These are phyloP conservation scores for Pittosporum tobira DNA, from an alignment of 129 eudicot species.

Conservation along the genomic window DNA sequence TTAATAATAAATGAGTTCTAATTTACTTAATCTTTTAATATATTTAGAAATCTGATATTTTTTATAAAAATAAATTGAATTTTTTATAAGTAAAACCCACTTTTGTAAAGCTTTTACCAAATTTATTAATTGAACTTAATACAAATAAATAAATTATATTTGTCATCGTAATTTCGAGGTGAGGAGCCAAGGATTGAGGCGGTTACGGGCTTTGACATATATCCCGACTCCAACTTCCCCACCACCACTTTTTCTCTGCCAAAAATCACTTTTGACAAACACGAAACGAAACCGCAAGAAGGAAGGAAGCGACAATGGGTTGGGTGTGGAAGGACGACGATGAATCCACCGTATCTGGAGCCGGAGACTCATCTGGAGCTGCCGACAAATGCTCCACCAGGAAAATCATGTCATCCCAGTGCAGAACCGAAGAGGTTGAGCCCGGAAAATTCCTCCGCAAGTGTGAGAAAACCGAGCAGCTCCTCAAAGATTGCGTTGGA, in stretches of 20 bases:
- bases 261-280: background rate
- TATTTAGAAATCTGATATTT: too few relatives aligned
- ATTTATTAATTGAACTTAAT: too few relatives aligned
- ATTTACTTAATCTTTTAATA: too few relatives aligned
- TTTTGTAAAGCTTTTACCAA: too few relatives aligned
- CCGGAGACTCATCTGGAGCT: conserved; percentile 16
- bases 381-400: conserved; percentile 47
- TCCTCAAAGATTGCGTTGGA: conserved; percentile 63
- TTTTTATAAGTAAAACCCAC: too few relatives aligned
- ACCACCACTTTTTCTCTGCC: background rate
- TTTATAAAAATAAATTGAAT: too few relatives aligned
- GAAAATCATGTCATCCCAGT: conserved; percentile 52
- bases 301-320: conserved; percentile 26
- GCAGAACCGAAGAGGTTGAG: conserved; percentile 87
- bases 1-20: too few relatives aligned
- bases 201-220: background rate
- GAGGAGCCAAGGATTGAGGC: too few relatives aligned
- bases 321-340: conserved; percentile 48
- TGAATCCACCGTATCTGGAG: background rate
- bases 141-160: too few relatives aligned
- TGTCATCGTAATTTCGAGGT: too few relatives aligned
- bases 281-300: conserved; percentile 12
- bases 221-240: background rate
- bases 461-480: conserved; percentile 74
- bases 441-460: conserved; percentile 76